phyloP scores from a whole-genome alignment of 495 filamentous ascomycete genomes.

The Tuber aestivum region DNA sequence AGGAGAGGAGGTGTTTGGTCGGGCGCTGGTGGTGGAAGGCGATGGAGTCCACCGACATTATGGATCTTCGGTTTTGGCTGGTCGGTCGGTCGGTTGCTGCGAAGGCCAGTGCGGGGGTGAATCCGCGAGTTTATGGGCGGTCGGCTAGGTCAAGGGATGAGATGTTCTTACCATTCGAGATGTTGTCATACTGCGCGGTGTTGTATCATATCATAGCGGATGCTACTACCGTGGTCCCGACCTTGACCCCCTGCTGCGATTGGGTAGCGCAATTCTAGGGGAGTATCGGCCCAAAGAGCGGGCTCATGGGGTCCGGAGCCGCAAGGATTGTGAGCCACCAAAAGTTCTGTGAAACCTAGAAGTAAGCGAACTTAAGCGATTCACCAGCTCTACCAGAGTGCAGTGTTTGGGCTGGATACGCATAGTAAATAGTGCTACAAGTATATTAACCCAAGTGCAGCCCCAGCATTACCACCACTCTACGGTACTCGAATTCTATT shows the following conservation, averaged over 20 bases:
- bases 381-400: no score
- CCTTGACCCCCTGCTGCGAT: neutral
- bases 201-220: neutral
- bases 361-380: neutral
- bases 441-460: neutral
- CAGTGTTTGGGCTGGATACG: neutral
- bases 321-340: neutral
- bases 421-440: neutral
- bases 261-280: neutral
- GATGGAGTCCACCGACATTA: neutral
- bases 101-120: neutral
- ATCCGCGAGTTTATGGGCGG: neutral
- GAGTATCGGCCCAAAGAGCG: neutral
- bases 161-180: slow-evolving; percentile 1
- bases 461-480: neutral
- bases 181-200: neutral
- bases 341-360: neutral
- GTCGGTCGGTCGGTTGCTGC: neutral
- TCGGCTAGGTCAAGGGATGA: neutral
- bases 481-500: neutral
- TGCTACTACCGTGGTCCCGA: neutral
- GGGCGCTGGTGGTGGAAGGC: neutral
- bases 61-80: neutral
- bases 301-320: neutral
- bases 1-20: neutral